Conservation (phyloP, 805 yeast genomes). For the Metschnikowia cubensis region DNA sequence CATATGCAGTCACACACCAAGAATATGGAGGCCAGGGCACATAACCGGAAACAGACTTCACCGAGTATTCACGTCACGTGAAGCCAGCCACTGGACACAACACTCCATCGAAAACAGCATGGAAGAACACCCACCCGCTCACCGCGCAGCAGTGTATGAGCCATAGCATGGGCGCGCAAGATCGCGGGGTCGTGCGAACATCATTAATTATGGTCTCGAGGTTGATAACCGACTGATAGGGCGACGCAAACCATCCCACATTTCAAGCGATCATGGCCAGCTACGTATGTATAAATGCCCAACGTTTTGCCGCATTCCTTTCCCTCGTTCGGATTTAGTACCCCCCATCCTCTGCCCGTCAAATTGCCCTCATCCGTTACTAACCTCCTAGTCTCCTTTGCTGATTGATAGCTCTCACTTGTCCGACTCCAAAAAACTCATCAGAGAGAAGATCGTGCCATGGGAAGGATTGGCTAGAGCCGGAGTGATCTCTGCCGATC, state of each 20-base stretch:
- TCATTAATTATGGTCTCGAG: background rate
- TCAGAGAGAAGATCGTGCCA: slow-evolving; percentile 77
- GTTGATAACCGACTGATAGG: slow-evolving; percentile 5
- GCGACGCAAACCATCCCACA: background rate
- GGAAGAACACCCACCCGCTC: no score
- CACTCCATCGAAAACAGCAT: no score
- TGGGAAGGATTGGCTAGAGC: slow-evolving; percentile 90
- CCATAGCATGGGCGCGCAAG: slow-evolving; percentile 1
- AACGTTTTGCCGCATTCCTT: background rate
- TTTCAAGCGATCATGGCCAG: slow-evolving; percentile 2
- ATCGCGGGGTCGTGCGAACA: slow-evolving; percentile 1
- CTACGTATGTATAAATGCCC: slow-evolving; percentile 4
- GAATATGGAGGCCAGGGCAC: no score
- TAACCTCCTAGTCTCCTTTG: slow-evolving; percentile 28
- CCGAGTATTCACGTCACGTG: no score
- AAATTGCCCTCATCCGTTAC: slow-evolving; percentile 1
- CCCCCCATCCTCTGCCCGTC: background rate
- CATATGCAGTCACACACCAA: no score
- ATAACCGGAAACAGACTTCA: no score
- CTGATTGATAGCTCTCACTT: slow-evolving; percentile 62
- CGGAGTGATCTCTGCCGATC: slow-evolving; percentile 59
- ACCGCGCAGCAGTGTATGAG: no score
- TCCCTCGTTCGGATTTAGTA: no score
- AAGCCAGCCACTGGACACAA: no score
- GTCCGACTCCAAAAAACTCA: slow-evolving; percentile 59